Percentiles rank a stretch among this genome's conserved stretches.
phyloP scores from a whole-genome alignment of 2,329 filamentous ascomycete genomes.

The Hirsutella thompsonii region DNA sequence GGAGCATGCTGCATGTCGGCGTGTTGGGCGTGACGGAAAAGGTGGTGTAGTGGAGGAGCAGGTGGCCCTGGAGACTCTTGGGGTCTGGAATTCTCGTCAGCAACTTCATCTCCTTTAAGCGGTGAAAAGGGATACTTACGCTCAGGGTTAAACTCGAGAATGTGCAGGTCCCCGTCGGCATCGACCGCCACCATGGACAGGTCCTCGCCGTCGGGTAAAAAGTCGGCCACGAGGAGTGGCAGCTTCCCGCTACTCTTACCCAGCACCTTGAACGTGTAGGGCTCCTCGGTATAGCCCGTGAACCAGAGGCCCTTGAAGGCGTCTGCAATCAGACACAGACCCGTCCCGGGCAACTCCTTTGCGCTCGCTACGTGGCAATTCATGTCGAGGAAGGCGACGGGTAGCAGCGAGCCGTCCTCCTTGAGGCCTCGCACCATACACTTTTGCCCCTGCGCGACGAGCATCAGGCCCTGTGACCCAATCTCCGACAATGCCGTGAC shows the following conservation, averaged over 20 bases:
- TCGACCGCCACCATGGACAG: slow-evolving; percentile 76
- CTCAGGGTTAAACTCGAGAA: slow-evolving; percentile 90
- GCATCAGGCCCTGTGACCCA: slow-evolving; percentile 76
- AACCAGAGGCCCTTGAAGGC: slow-evolving; percentile 93
- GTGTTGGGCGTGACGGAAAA: slow-evolving; percentile 77
- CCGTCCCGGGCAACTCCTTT: slow-evolving; percentile 71
- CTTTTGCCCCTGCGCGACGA: slow-evolving; percentile 89
- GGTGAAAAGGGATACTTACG: slow-evolving; percentile 39
- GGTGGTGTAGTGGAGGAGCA: slow-evolving; percentile 74
- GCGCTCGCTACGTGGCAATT: slow-evolving; percentile 83
- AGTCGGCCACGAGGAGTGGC: slow-evolving; percentile 71
- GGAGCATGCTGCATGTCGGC: slow-evolving; percentile 59
- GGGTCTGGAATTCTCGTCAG: slow-evolving; percentile 47
- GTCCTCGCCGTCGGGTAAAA: slow-evolving; percentile 74
- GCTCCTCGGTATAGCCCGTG: slow-evolving; percentile 89
- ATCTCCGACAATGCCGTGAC: slow-evolving; percentile 79
- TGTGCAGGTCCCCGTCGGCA: slow-evolving; percentile 72
- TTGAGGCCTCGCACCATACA: slow-evolving; percentile 94
- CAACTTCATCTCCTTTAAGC: neutral
- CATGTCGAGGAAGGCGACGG: slow-evolving; percentile 96
- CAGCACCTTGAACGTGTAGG: slow-evolving; percentile 88
- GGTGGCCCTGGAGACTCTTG: slow-evolving; percentile 79
- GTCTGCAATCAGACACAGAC: slow-evolving; percentile 79
- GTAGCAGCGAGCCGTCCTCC: slow-evolving; percentile 83
- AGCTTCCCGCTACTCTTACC: slow-evolving; percentile 72